Evolutionary conservation across 73 alveolate genomes (phyloP).

Genomic region (Blepharisma japonicum): DNA sequence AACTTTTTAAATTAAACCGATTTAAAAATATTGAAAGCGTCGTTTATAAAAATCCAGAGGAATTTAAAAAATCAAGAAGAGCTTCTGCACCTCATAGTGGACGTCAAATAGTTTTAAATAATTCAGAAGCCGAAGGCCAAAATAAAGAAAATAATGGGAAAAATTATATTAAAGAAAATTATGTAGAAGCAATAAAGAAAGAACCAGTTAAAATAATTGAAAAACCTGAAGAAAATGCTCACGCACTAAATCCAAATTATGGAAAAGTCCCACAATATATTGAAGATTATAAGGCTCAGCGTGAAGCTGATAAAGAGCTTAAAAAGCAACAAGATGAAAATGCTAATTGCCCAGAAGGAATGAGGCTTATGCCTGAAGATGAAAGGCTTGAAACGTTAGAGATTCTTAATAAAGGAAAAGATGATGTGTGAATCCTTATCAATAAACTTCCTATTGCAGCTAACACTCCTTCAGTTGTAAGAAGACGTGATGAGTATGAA

Average conservation of each 20-base stretch:
- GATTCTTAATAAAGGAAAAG: constrained; percentile 58
- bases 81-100: background rate
- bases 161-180: constrained; percentile 22
- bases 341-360: constrained; percentile 77
- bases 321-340: constrained; percentile 55
- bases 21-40: constrained; percentile 23
- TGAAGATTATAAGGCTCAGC: constrained; percentile 59
- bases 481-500: constrained; percentile 70
- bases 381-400: constrained; percentile 77
- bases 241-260: constrained; percentile 45
- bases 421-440: constrained; percentile 59
- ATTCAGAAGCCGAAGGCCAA: constrained; percentile 22
- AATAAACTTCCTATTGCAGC: constrained; percentile 73
- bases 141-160: background rate
- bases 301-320: constrained; percentile 53
- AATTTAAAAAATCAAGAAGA: background rate
- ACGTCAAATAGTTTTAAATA: background rate
- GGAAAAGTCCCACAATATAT: constrained; percentile 82
- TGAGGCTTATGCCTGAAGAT: constrained; percentile 77
- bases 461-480: constrained; percentile 58
- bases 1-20: constrained; percentile 22
- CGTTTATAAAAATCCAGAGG: constrained; percentile 23
- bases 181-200: background rate
- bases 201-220: constrained; percentile 17
- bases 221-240: constrained; percentile 1